phyloP scores from a whole-genome alignment of 148 eudicot species.

The Vaccinium darrowii region DNA sequence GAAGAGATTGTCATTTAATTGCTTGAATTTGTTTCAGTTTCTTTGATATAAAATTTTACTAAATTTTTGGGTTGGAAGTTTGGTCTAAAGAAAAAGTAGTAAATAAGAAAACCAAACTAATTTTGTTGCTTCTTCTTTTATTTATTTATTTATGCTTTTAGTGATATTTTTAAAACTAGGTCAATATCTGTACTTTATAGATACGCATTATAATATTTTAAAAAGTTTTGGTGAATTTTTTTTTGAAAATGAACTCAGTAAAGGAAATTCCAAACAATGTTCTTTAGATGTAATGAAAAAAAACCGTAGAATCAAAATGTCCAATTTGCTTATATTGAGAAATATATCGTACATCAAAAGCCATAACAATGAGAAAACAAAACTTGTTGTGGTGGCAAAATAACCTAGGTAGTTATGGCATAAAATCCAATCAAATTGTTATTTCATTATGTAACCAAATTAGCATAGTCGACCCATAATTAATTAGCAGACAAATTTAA shows the following conservation, averaged over 20 bases:
- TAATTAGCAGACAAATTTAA: neutral
- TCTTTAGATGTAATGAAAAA: neutral
- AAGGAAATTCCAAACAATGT: neutral
- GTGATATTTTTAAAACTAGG: no score
- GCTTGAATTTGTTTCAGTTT: no score
- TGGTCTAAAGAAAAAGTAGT: neutral
- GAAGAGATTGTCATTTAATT: no score
- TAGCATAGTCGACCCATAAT: neutral
- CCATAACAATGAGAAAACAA: neutral
- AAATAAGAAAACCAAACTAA: neutral
- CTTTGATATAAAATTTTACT: neutral
- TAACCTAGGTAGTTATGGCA: neutral
- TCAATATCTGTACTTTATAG: no score
- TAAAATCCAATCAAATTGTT: neutral
- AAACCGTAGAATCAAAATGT: neutral
- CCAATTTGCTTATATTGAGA: neutral
- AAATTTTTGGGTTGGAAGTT: neutral
- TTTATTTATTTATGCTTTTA: no score
- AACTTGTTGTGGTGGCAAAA: neutral
- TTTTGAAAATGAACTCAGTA: neutral
- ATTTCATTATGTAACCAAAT: neutral
- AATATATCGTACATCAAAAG: neutral
- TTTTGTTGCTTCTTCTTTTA: no score
- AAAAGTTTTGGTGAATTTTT: neutral
- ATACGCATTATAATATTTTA: neutral